Conservation (phyloP, 1,284 basidiomycete species). For the Agroathelia rolfsii region DNA sequence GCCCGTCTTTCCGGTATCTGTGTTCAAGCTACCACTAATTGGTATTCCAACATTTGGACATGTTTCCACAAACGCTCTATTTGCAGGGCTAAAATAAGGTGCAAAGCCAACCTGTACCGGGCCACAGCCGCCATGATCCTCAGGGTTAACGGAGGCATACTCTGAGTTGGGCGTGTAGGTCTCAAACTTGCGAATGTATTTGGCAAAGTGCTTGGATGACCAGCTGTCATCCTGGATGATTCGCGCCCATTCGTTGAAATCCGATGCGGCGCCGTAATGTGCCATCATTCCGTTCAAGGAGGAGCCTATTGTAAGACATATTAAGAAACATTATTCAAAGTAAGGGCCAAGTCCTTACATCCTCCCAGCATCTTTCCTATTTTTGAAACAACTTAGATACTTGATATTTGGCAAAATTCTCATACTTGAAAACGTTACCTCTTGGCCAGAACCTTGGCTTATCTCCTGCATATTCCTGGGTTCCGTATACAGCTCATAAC, state of each 20-base stretch:
- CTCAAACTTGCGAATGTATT: conserved; percentile 57
- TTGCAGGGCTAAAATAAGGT: conserved; percentile 14
- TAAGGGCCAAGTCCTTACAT: conserved; percentile 40
- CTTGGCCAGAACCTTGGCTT: conserved; percentile 48
- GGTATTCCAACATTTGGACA: conserved; percentile 20
- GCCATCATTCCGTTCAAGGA: too few species aligned
- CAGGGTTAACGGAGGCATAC: conserved; percentile 35
- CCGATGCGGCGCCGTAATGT: conserved; percentile 56
- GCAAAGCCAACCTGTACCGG: conserved; percentile 33
- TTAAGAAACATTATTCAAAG: too few species aligned
- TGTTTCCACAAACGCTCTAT: conserved; percentile 18
- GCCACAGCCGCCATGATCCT: conserved; percentile 36
- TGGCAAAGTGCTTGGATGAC: conserved; percentile 14
- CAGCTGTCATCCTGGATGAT: conserved; percentile 1
- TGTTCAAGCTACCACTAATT: conserved; percentile 22
- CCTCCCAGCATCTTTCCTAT: conserved; percentile 61
- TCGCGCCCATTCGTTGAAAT: conserved; percentile 27
- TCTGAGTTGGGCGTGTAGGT: conserved; percentile 35
- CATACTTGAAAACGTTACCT: too few species aligned
- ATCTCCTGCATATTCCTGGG: conserved; percentile 40
- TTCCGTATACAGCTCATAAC: conserved; percentile 44
- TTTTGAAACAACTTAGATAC: conserved; percentile 33
- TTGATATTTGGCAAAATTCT: too few species aligned
- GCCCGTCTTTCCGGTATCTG: conserved; percentile 27
- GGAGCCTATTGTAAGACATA: too few species aligned